Base-by-base conservation (phyloP, 352 stramenopile species). In the Globisporangium irregulare region DNA sequence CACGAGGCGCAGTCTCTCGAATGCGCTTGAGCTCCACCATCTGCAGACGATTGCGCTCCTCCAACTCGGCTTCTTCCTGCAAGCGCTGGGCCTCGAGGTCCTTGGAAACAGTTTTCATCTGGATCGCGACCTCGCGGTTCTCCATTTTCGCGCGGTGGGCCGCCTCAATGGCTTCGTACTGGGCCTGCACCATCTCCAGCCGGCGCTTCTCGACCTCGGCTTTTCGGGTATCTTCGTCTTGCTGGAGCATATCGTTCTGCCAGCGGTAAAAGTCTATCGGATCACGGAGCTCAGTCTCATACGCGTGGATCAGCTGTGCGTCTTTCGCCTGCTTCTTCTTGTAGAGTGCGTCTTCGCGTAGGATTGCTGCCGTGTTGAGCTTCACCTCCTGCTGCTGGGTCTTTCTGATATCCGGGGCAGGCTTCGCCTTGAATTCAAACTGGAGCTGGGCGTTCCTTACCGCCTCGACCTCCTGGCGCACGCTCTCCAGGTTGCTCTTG, bases 251-350 rank as follows among this genome's bases (percentile, higher is more conserved):
- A n/a, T 78, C 77, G 12, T 70, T 78, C 67, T 98, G 89, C 93
- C 94, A 98, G 25, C 81, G 74, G 56, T 97, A 96, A 41, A 96
- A 98, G 38, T 97, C 92, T 29, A 95, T 89, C 2, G 87, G 84
- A 56, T 98, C 93, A 18, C 93, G 75, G 24, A 98, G 73, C 61
- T 98, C 91, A 1, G 87, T 80, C 71, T 98, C 94, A 64, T 97
- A 98, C 7, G 86, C 83, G 25, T 89, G 73, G 20, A 97, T 78
- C 22, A 96, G 59, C 68, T 92, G 80, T 9, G 92, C 91, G 64
- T 98, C 93, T 36, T 96, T 86, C 2, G 86, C 87, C 72, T 98
- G 92, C 71, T 98, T 97, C 59, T 93, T 90, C 70, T 97, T 95
- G 76, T 94, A 86, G 60, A 98, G 67, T 15, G 90, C 89, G 60